Percentiles rank a stretch among this genome's conserved stretches.
Conservation (phyloP, 176 grass and related monocot species). For the Coix lacrymajobi region DNA sequence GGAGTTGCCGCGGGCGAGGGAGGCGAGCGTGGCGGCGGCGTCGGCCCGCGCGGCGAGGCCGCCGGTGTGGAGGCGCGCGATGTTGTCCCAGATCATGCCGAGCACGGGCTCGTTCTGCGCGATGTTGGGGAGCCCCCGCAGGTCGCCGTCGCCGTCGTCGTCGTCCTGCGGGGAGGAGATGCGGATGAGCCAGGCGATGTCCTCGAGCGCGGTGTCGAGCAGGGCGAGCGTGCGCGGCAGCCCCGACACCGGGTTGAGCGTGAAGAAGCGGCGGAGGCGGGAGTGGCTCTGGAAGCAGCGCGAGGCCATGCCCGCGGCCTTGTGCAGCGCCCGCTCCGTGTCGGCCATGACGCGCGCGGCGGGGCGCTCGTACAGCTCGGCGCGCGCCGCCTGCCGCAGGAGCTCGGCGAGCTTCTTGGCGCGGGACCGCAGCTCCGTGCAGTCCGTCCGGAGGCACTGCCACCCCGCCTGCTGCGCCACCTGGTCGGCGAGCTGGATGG, state of each 20-base stretch:
- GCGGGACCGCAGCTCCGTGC: constrained; percentile 53
- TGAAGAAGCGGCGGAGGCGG: constrained; percentile 64
- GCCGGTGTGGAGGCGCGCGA: constrained; percentile 68
- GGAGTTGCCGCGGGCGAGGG: constrained; percentile 61
- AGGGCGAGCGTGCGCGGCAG: constrained; percentile 52
- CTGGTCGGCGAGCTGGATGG: constrained; percentile 83
- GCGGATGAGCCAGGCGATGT: constrained; percentile 83
- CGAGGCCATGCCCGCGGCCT: constrained; percentile 38
- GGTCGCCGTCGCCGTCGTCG: constrained; percentile 22
- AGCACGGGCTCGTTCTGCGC: constrained; percentile 73
- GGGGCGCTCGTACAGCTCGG: constrained; percentile 86
- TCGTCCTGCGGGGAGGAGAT: constrained; percentile 46
- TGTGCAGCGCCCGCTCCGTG: constrained; percentile 50
- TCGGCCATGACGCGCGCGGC: constrained; percentile 50
- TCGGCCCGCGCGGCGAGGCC: constrained; percentile 50
- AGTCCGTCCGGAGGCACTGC: constrained; percentile 54
- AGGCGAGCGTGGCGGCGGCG: constrained; percentile 52
- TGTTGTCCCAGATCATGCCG: constrained; percentile 61
- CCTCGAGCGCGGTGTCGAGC: constrained; percentile 74
- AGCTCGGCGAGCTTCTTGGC: constrained; percentile 66
- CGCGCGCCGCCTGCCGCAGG: constrained; percentile 75
- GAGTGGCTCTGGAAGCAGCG: constrained; percentile 65
- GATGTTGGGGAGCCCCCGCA: constrained; percentile 66
- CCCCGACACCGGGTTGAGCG: constrained; percentile 53
- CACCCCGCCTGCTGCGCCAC: constrained; percentile 60